phyloP scores from a whole-genome alignment of 306 rosid species.

The Cicer cuneatum region DNA sequence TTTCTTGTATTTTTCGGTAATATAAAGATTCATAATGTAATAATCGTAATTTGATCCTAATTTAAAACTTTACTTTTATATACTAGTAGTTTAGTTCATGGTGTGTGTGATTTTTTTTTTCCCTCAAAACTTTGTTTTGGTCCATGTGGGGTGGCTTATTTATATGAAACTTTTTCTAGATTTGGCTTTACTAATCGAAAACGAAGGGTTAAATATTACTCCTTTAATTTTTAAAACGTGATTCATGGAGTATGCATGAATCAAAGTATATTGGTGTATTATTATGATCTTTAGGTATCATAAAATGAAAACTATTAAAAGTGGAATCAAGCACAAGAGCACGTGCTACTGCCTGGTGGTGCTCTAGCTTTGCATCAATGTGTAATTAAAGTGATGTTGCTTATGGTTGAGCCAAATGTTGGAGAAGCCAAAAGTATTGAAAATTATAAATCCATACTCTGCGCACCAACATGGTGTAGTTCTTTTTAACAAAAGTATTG shows the following conservation, averaged over 20 bases:
- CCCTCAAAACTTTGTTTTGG: neutral
- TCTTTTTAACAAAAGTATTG: neutral
- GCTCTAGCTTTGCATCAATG: conserved; percentile 49
- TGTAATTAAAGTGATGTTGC: conserved; percentile 45
- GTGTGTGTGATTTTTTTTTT: neutral
- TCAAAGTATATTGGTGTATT: conserved; percentile 55
- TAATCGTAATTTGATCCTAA: no score
- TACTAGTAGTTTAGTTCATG: neutral
- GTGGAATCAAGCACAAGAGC: conserved; percentile 48
- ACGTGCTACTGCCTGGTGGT: conserved; percentile 51
- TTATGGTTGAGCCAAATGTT: conserved; percentile 43
- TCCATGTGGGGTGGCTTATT: conserved; percentile 33
- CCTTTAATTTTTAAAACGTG: conserved; percentile 36
- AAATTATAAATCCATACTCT: neutral
- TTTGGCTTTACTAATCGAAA: conserved; percentile 49
- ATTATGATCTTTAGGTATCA: conserved; percentile 34
- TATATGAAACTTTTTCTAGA: conserved; percentile 36
- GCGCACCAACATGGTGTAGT: neutral
- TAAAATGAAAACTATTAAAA: conserved; percentile 24
- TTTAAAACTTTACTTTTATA: neutral
- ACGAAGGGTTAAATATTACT: conserved; percentile 37
- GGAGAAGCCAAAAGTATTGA: neutral
- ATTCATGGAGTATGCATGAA: conserved; percentile 43
- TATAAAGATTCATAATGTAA: no score
- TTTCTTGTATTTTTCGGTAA: no score